These are phyloP conservation scores for Chrysoporthe deuterocubensis DNA, from an alignment of 2,329 filamentous ascomycete species.

Conservation along the genomic window DNA sequence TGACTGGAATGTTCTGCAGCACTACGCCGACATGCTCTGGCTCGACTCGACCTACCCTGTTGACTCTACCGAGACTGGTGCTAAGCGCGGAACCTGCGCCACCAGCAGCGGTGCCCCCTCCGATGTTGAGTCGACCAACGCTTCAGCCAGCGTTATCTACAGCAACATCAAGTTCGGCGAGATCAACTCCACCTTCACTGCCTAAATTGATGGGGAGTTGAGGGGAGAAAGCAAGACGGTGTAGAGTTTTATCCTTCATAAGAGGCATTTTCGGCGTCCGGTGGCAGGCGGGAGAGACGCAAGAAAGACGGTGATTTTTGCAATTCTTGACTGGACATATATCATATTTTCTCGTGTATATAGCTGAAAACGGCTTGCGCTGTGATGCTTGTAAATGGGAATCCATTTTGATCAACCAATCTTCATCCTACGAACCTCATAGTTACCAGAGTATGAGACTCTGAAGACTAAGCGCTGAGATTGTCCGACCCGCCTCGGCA, in stretches of 20 bases:
- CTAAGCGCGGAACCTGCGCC: conserved; percentile 48
- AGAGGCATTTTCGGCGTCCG: background rate
- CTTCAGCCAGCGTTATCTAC: conserved; percentile 40
- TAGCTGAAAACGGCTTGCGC: background rate
- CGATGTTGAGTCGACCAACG: conserved; percentile 42
- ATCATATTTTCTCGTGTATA: conserved; percentile 9
- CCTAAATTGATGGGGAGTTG: background rate
- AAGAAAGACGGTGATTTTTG: background rate
- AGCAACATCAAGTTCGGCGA: conserved; percentile 64
- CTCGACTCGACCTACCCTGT: conserved; percentile 66
- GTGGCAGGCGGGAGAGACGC: background rate
- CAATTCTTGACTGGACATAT: background rate
- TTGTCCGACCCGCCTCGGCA: too few relatives aligned
- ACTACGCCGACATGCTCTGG: conserved; percentile 74
- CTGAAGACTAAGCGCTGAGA: background rate
- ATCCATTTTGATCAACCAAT: background rate
- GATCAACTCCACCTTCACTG: conserved; percentile 56
- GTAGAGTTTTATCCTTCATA: too few relatives aligned
- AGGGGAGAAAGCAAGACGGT: background rate
- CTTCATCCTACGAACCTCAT: background rate
- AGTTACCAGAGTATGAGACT: background rate
- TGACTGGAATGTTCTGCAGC: conserved; percentile 33
- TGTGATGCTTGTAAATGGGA: conserved; percentile 11
- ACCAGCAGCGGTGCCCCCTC: conserved; percentile 44
- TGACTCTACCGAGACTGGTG: conserved; percentile 42